Evolutionary conservation across 768 basidiomycete species (phyloP).

Genomic region (Nidularia pulvinata): DNA sequence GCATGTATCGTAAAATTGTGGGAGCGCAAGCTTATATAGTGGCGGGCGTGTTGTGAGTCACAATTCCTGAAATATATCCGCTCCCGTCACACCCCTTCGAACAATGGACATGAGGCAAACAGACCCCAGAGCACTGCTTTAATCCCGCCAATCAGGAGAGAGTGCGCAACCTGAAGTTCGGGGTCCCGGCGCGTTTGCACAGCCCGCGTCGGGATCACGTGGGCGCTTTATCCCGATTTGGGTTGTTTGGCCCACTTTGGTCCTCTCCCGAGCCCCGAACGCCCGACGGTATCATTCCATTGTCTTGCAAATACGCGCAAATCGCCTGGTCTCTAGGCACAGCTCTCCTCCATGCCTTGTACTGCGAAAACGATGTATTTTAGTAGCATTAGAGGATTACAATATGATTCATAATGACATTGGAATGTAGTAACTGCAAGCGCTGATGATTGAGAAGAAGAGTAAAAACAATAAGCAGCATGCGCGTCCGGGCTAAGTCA

Average conservation of each 20-base stretch:
- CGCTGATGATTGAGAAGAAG: not conserved
- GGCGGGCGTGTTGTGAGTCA: slow-evolving; percentile 28
- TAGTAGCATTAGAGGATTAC: no score
- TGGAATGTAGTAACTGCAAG: no score
- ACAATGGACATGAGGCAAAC: slow-evolving; percentile 31
- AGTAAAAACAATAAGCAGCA: not conserved
- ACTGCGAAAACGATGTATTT: no score
- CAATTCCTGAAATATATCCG: slow-evolving; percentile 6
- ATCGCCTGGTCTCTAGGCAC: no score
- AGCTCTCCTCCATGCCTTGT: no score
- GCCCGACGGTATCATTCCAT: not conserved
- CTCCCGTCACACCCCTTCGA: slow-evolving; percentile 13
- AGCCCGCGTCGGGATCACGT: slow-evolving; percentile 29
- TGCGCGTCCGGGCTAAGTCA: not conserved
- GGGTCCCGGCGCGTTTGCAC: slow-evolving; percentile 20
- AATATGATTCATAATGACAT: no score
- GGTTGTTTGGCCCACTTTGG: not conserved
- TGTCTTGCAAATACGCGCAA: not conserved
- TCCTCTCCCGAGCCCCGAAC: not conserved
- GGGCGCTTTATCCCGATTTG: slow-evolving; percentile 17
- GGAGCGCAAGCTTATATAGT: slow-evolving; percentile 25
- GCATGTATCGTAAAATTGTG: not conserved
- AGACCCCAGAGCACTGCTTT: slow-evolving; percentile 14
- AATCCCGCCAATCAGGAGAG: slow-evolving; percentile 19
- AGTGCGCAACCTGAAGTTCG: slow-evolving; percentile 9